Evolutionary conservation across 805 yeast species (phyloP).

Genomic region (Wickerhamiella spandovensis): DNA sequence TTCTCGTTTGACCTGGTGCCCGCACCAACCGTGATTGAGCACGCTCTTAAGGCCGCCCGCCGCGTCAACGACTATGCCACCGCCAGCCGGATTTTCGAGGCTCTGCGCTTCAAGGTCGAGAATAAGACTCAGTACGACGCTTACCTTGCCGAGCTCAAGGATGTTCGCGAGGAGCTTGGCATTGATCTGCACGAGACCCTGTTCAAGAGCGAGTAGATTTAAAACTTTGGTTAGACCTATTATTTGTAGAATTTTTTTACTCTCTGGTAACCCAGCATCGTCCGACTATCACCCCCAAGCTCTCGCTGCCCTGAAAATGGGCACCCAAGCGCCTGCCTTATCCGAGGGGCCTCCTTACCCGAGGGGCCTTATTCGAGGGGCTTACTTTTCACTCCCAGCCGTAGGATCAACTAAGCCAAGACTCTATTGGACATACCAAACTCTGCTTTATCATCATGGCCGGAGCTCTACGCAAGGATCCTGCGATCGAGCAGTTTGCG

Average conservation of each 20-base stretch:
- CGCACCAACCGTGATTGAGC: conserved; percentile 89
- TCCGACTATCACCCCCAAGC: no score
- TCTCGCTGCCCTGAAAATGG: no score
- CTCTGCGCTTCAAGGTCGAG: conserved; percentile 87
- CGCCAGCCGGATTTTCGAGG: conserved; percentile 97
- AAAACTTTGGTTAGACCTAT: neutral
- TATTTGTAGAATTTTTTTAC: neutral
- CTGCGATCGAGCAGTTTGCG: conserved; percentile 25
- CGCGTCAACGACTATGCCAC: conserved; percentile 98
- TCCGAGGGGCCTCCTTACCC: no score
- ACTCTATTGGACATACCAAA: neutral
- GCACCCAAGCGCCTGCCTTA: no score
- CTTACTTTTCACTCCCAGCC: no score
- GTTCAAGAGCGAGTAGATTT: conserved; percentile 27
- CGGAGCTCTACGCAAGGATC: conserved; percentile 23
- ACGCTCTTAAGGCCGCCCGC: conserved; percentile 95
- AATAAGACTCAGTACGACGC: conserved; percentile 88
- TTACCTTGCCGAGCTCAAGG: conserved; percentile 88
- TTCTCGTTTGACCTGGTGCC: conserved; percentile 98
- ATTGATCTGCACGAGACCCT: conserved; percentile 86
- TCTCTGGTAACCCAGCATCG: no score
- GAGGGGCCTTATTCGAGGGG: no score
- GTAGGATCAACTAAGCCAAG: no score
- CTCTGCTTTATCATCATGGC: conserved; percentile 12
- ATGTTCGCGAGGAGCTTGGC: conserved; percentile 82